Conservation (phyloP, 2,329 filamentous ascomycete species). For the Gnomoniopsis sp. region DNA sequence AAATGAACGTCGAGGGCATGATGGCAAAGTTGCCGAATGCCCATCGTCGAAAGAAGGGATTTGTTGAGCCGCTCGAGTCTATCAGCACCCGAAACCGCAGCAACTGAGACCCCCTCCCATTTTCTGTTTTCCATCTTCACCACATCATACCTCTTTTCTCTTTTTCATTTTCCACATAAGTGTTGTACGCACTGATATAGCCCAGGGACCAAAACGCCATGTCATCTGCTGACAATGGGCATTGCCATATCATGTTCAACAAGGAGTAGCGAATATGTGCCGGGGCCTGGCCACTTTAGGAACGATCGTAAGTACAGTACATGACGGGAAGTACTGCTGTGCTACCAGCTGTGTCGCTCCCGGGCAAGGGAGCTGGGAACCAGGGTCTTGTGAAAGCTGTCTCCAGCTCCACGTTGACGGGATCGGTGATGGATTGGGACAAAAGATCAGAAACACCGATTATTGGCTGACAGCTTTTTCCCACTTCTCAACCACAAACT, state of each 20-base stretch:
- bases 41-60: background rate
- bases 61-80: background rate
- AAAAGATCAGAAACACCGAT: slow-evolving; percentile 1
- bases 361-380: background rate
- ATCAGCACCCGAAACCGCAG: background rate
- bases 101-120: background rate
- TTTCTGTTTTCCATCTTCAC: background rate
- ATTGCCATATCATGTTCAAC: background rate
- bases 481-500: background rate
- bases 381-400: background rate
- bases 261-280: background rate
- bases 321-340: background rate
- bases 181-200: no score
- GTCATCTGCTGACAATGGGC: background rate
- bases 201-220: no score
- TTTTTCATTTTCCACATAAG: background rate
- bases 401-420: background rate
- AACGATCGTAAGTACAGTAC: background rate
- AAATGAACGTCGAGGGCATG: background rate
- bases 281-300: background rate
- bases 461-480: slow-evolving; percentile 10
- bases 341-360: background rate
- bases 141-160: background rate
- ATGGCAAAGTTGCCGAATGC: slow-evolving; percentile 5
- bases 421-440: background rate